These are phyloP conservation scores for Alectoria sarmentosa DNA, from an alignment of 495 filamentous ascomycete species.

Conservation along the genomic window DNA sequence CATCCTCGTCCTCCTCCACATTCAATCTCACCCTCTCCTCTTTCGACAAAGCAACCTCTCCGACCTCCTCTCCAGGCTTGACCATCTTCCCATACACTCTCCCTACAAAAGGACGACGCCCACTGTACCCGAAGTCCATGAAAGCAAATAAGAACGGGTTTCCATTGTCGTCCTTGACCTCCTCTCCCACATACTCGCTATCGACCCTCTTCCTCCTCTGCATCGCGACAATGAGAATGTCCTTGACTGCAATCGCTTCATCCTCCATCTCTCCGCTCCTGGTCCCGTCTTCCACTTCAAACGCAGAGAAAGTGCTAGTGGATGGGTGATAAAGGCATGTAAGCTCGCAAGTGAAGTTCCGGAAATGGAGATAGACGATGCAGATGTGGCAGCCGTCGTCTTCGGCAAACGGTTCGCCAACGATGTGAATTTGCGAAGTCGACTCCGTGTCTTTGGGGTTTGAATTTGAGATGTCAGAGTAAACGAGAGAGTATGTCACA, in stretches of 20 bases:
- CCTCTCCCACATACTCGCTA: not conserved
- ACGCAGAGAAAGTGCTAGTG: not conserved
- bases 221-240: not conserved
- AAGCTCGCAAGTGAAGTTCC: not conserved
- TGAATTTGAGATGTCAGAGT: not conserved
- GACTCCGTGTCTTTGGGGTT: not conserved
- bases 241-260: not conserved
- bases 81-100: slow-evolving; percentile 5
- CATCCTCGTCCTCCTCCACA: not conserved
- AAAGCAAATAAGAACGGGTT: not conserved
- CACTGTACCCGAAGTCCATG: not conserved
- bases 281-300: not conserved
- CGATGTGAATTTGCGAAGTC: not conserved
- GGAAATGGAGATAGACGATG: not conserved
- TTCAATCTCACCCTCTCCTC: not conserved
- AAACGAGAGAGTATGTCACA: slow-evolving; percentile 2
- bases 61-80: slow-evolving; percentile 1
- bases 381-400: not conserved
- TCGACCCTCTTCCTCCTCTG: slow-evolving; percentile 1
- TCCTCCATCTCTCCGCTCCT: slow-evolving; percentile 1
- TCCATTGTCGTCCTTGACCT: not conserved
- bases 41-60: not conserved
- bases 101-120: slow-evolving; percentile 1
- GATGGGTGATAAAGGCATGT: slow-evolving; percentile 1
- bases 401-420: slow-evolving; percentile 1